Base-by-base conservation (phyloP, 176 grass and related monocot genomes). In the Poa annua region DNA sequence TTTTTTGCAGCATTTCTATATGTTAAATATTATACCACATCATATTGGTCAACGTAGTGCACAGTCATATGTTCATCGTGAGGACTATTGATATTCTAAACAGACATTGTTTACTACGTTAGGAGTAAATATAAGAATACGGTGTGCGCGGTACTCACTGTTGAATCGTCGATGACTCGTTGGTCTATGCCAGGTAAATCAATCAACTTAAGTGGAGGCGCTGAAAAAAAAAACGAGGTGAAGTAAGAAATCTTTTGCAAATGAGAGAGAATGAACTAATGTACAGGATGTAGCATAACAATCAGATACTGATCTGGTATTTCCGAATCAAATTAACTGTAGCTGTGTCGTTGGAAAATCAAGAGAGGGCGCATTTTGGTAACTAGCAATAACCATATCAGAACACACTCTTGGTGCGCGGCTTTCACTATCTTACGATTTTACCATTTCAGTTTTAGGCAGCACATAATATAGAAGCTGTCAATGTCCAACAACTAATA, bases 111-210 rank as follows among this genome's bases (percentile, higher is more conserved):
- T 57, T 49, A 73, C 3, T 39, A 66, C 34, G 78, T 86, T 32
- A 79, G 35, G 4, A 75, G 21, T 41, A 77, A 79, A 71, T 39
- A 50, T 47, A 72, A 73, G 66, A 72, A 29, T 12, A 62, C 7
- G 19, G 34, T 38, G 20, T 38, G 62, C 70, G 35, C 45, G 52
- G 56, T 83, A 88, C 80, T 91, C 90, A 94, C 96, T 33, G 83
- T 86, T 71, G 96, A 88, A 79, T 99, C 96, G 76, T 99, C 93
- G 20, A 99, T 83, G 25, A 91, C 87, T 56, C 96, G 87, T 83
- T 99, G 96, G 80, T 99, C 93, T 85, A 99, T 88, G 24, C 96
- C 96, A 49, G 96, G 96, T 83, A 99, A 91, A 89, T 99, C 96
- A 77, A 96, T 90, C 87, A 99, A 92, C 81, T 99, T 99, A 61